Percentiles rank a stretch among this genome's conserved stretches.
phyloP scores from a whole-genome alignment of 352 stramenopile species.

The Elongisporangium senticosum region DNA sequence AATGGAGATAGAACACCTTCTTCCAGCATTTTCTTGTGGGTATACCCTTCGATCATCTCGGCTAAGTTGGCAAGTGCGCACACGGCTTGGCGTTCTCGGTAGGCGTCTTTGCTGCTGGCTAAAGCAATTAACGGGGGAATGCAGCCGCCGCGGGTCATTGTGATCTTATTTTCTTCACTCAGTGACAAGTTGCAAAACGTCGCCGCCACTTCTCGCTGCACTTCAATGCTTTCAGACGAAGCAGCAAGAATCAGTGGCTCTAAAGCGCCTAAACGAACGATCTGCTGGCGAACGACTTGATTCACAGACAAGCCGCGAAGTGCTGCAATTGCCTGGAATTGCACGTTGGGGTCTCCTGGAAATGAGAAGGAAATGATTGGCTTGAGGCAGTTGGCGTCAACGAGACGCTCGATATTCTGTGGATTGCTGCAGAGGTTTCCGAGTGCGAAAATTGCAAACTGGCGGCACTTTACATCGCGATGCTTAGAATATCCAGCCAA shows the following conservation, averaged over 20 bases:
- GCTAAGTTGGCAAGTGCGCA: constrained; percentile 94
- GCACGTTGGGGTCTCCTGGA: constrained; percentile 90
- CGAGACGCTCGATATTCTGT: constrained; percentile 86
- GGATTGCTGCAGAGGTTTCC: constrained; percentile 94
- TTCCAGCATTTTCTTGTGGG: constrained; percentile 94
- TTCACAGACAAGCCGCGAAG: constrained; percentile 92
- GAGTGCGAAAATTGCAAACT: constrained; percentile 93
- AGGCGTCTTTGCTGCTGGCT: constrained; percentile 76
- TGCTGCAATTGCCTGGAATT: constrained; percentile 95
- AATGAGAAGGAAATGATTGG: constrained; percentile 94
- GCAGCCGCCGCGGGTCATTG: constrained; percentile 92
- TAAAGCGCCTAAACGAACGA: constrained; percentile 89
- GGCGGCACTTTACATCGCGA: constrained; percentile 94
- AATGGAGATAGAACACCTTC: constrained; percentile 88
- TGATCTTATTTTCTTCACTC: constrained; percentile 95
- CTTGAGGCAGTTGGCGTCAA: constrained; percentile 86
- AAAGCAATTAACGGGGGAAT: constrained; percentile 89
- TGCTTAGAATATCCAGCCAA: constrained; percentile 92
- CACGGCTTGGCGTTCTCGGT: constrained; percentile 90
- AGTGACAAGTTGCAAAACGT: constrained; percentile 93
- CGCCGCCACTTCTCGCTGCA: constrained; percentile 93
- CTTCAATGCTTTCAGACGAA: constrained; percentile 88
- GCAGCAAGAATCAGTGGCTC: constrained; percentile 93
- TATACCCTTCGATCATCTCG: constrained; percentile 94
- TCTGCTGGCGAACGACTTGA: constrained; percentile 80